Percentiles rank a stretch among this genome's conserved stretches.
Conservation (phyloP, 2,329 filamentous ascomycete genomes). For the Talaromyces verruculosus region DNA sequence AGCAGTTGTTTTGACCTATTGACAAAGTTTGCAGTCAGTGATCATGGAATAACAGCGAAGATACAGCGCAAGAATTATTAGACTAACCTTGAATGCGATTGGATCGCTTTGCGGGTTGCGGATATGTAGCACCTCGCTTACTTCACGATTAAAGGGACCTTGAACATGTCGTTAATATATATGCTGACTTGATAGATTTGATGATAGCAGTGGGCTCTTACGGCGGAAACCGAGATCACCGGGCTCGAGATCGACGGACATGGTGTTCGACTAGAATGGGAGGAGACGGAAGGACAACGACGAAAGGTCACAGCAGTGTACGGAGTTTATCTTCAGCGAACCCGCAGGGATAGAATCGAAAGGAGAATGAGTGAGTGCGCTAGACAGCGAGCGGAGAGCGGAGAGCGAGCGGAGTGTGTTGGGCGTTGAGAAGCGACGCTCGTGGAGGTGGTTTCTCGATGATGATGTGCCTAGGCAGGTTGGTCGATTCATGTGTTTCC, state of each 20-base stretch:
- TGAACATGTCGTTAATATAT: conserved; percentile 19
- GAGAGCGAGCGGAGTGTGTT: conserved; percentile 4
- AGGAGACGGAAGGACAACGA: conserved; percentile 25
- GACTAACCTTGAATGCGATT: conserved; percentile 63
- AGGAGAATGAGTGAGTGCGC: background rate
- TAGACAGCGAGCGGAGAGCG: background rate
- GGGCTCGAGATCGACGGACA: conserved; percentile 95
- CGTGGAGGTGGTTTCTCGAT: conserved; percentile 5
- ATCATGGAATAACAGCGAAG: conserved; percentile 22
- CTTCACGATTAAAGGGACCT: conserved; percentile 66
- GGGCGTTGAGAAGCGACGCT: conserved; percentile 7
- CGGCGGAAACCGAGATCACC: conserved; percentile 89
- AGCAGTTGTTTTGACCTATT: conserved; percentile 94
- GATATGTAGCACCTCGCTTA: conserved; percentile 61
- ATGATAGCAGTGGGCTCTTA: conserved; percentile 43
- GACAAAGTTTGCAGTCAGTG: background rate
- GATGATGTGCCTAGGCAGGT: conserved; percentile 15
- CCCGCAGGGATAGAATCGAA: background rate
- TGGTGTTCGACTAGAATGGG: conserved; percentile 47
- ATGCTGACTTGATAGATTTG: background rate
- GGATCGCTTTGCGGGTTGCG: conserved; percentile 59
- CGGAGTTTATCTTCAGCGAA: background rate
- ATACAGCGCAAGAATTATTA: background rate
- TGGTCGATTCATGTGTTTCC: conserved; percentile 12
- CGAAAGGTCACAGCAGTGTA: conserved; percentile 19